phyloP scores from a whole-genome alignment of 108 stramenopile species.

The Conticribra guillardii region DNA sequence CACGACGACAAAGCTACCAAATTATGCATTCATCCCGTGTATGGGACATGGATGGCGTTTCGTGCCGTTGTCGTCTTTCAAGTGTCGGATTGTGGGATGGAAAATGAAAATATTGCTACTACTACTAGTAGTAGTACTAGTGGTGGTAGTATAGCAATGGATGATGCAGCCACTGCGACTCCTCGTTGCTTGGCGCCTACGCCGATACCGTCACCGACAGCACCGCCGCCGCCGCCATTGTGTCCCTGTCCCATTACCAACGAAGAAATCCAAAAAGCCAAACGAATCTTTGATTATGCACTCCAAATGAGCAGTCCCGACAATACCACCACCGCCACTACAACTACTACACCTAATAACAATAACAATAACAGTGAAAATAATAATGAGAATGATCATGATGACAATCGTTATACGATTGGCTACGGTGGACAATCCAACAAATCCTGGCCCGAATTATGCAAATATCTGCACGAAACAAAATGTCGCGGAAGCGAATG shows the following conservation, averaged over 20 bases:
- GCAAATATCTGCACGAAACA: slow-evolving; percentile 31
- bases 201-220: background rate
- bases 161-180: too few species aligned
- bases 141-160: too few species aligned
- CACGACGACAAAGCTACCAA: slow-evolving; percentile 51
- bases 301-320: slow-evolving; percentile 16
- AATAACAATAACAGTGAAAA: background rate
- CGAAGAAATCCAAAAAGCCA: slow-evolving; percentile 40
- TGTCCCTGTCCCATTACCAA: slow-evolving; percentile 37
- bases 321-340: too few species aligned
- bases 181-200: too few species aligned
- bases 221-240: slow-evolving; percentile 24
- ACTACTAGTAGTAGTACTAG: too few species aligned
- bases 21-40: slow-evolving; percentile 55
- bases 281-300: slow-evolving; percentile 39
- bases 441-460: slow-evolving; percentile 39
- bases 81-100: background rate
- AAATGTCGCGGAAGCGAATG: slow-evolving; percentile 35
- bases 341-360: too few species aligned
- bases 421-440: slow-evolving; percentile 35
- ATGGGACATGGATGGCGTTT: slow-evolving; percentile 62
- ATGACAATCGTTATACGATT: too few species aligned
- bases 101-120: background rate
- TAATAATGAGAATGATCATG: background rate
- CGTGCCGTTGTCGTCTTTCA: slow-evolving; percentile 53